phyloP scores from a whole-genome alignment of 176 grass and related monocot species.

The Typha latifolia region DNA sequence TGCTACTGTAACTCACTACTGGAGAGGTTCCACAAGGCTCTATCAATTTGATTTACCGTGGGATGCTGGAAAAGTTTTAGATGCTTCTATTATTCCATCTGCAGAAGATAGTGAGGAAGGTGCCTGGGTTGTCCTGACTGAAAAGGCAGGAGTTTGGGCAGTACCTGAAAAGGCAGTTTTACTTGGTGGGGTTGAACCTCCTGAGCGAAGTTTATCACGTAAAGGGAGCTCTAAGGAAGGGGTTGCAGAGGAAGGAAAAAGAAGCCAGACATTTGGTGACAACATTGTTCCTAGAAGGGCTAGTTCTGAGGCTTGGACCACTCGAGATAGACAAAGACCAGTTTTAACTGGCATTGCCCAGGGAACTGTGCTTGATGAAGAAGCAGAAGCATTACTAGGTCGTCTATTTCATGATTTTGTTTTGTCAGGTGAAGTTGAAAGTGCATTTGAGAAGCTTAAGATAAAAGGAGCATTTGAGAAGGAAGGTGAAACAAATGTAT shows the following conservation, averaged over 20 bases:
- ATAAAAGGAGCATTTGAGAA: conserved; percentile 80
- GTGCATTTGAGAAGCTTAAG: conserved; percentile 63
- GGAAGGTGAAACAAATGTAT: conserved; percentile 88
- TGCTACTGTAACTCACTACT: conserved; percentile 78
- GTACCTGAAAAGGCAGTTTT: conserved; percentile 97
- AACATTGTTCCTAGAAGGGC: conserved; percentile 59
- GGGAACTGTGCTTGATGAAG: conserved; percentile 58
- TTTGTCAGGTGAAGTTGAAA: conserved; percentile 60
- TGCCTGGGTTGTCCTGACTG: conserved; percentile 94
- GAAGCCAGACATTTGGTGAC: conserved; percentile 39
- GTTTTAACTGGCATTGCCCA: conserved; percentile 47
- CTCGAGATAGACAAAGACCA: conserved; percentile 57
- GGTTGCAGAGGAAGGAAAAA: conserved; percentile 73
- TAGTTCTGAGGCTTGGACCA: conserved; percentile 79
- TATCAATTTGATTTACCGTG: conserved; percentile 97
- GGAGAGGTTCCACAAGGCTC: conserved; percentile 82
- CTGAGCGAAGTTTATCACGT: conserved; percentile 91
- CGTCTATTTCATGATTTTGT: conserved; percentile 84
- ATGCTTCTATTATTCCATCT: conserved; percentile 80
- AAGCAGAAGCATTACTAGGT: conserved; percentile 72
- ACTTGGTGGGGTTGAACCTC: conserved; percentile 94
- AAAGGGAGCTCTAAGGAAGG: conserved; percentile 92
- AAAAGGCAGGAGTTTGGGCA: conserved; percentile 88
- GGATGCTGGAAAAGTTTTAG: conserved; percentile 90
- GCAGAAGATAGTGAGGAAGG: conserved; percentile 69